Base-by-base conservation (phyloP, 306 rosid genomes). In the Castanospermum australe region DNA sequence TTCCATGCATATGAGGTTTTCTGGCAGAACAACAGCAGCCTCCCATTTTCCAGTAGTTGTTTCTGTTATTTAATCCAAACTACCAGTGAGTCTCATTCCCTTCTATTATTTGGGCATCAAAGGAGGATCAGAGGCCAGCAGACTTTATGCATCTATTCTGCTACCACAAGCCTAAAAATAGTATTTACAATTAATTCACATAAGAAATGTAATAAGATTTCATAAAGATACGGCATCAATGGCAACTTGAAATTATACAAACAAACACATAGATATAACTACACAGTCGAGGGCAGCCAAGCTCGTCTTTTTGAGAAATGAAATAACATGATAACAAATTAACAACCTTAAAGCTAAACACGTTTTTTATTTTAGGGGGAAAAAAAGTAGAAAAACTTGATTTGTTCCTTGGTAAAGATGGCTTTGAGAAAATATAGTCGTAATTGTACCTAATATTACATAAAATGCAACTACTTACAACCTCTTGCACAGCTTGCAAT, bases 11-110 rank as follows among this genome's bases (percentile, higher is more conserved):
- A 75, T 84, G 93, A 84, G 90, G 84, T 85, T 91, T 93, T 85
- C 97, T 86, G 35, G 94, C 85, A 75, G 94, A 89, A 88, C 94
- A 87, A 84, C 98, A 93, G 81, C 98, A 93, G 65, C 94, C 92
- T 76, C 98, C 97, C 98, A 93, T 93, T 86, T 80, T 79, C 73
- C 24, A 32, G 68, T 73, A 61, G 71, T 48, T 86, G 47, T 52
- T 77, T 71, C 41, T 67, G 59, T 79, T 73, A 82, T 75, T 82
- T 64, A 65, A 67, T 75, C 83, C 74, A 89, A 86, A 67, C 76
- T 68, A 71, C 36, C 76, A 62, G 41, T 57, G 66, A 81, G 67
- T 67, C 36, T 82, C 86, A 76, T 73, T 55, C 28, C 72, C 63
- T 83, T 86, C 89, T 62, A 83, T 69, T 78, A 59, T 67, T 79